A percentile compares a stretch with the other conserved stretches of the same genome.
Conservation (phyloP, 2,329 filamentous ascomycete genomes). For the Xylariaceae sp. region DNA sequence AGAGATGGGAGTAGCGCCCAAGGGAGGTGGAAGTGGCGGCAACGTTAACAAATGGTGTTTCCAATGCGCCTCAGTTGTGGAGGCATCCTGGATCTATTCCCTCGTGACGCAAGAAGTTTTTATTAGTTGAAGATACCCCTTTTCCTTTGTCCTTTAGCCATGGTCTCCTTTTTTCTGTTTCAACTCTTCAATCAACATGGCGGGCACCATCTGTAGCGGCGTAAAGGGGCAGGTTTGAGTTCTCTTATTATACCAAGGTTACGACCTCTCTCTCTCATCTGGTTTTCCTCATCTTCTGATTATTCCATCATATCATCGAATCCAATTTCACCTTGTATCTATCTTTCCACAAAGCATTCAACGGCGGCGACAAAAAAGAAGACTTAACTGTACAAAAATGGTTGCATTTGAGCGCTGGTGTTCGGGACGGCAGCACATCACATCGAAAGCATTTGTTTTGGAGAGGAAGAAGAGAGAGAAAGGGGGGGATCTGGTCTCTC, state of each 20-base stretch:
- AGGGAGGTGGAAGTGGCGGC: conserved; percentile 45
- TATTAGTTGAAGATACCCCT: conserved; percentile 29
- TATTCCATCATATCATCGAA: background rate
- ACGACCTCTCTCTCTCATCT: too few species aligned
- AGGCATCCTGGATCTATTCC: conserved; percentile 52
- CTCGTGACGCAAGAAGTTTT: conserved; percentile 54
- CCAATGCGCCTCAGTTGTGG: conserved; percentile 49
- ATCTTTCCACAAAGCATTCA: background rate
- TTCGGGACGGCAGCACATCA: conserved; percentile 9
- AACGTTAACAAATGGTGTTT: conserved; percentile 61
- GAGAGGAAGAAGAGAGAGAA: background rate
- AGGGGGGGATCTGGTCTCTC: background rate
- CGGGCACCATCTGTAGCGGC: background rate
- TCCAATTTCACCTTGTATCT: background rate
- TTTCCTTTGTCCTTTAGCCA: conserved; percentile 9
- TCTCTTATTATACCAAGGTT: too few species aligned
- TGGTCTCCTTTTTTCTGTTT: conserved; percentile 2
- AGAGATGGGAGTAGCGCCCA: conserved; percentile 47
- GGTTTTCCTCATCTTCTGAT: too few species aligned
- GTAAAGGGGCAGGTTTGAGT: too few species aligned
- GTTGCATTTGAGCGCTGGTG: conserved; percentile 16
- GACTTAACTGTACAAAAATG: conserved; percentile 6
- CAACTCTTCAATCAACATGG: conserved; percentile 1
- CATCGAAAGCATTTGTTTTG: background rate
- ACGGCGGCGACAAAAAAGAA: background rate